Percentiles rank a stretch among this genome's conserved stretches.
Evolutionary conservation across 371 early-diverging fungal genomes (phyloP).

Genomic region (Capillidium heterosporum): DNA sequence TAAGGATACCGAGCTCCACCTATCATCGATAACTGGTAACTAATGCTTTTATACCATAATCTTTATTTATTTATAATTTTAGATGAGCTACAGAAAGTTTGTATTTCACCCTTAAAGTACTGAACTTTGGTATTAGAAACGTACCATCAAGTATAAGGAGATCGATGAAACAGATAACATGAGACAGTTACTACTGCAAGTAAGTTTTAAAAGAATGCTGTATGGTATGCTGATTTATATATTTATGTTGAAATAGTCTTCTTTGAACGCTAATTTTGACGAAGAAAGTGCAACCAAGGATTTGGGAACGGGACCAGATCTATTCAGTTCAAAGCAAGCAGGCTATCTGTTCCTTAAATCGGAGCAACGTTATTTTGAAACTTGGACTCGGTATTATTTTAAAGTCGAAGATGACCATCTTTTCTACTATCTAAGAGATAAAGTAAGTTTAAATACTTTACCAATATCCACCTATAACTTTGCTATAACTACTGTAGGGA

Average conservation of each 20-base stretch:
- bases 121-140: neutral
- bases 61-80: neutral
- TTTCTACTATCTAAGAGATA: constrained; percentile 25
- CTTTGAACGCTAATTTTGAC: neutral
- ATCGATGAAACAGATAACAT: neutral
- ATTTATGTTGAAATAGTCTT: neutral
- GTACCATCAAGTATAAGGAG: neutral
- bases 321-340: neutral
- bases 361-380: constrained; percentile 41
- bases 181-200: neutral
- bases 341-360: constrained; percentile 62
- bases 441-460: constrained; percentile 13
- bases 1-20: constrained; percentile 2
- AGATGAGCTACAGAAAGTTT: neutral
- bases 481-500: neutral
- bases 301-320: neutral
- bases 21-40: constrained; percentile 6
- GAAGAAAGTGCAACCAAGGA: neutral
- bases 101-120: neutral
- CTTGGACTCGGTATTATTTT: constrained; percentile 58
- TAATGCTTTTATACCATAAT: neutral
- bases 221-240: neutral
- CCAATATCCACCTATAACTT: neutral
- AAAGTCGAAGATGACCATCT: constrained; percentile 42
- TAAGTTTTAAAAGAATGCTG: neutral